These are phyloP conservation scores for Pyrus hybrid DNA, from an alignment of 331 rosid species.

Conservation along the genomic window DNA sequence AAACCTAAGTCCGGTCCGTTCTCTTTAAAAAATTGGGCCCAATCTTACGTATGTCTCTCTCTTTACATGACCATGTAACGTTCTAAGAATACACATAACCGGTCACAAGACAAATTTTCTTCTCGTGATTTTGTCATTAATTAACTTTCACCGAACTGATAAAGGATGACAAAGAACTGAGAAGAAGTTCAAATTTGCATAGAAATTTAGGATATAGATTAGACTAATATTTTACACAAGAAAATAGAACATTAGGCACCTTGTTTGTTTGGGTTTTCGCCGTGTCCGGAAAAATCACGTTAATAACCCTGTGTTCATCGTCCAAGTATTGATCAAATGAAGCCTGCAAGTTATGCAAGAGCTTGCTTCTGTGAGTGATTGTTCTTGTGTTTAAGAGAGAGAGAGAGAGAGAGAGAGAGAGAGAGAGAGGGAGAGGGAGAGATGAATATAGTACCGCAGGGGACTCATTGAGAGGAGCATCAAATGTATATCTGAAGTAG, in stretches of 20 bases:
- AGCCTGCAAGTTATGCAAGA: constrained; percentile 24
- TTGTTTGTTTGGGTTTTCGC: constrained; percentile 21
- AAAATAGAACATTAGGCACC: constrained; percentile 12
- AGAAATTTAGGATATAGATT: not conserved
- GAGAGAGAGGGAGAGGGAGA: not conserved
- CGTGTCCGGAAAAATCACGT: constrained; percentile 27
- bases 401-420: not conserved
- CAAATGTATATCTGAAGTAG: constrained; percentile 9
- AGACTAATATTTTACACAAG: not conserved
- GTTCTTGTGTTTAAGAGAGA: not conserved
- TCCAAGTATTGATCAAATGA: constrained; percentile 26
- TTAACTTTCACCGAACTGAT: not conserved
- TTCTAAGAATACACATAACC: too few relatives aligned
- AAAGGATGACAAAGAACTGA: not conserved
- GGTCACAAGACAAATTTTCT: too few relatives aligned
- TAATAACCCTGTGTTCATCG: constrained; percentile 24
- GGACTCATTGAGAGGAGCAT: constrained; percentile 30
- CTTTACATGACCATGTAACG: too few relatives aligned
- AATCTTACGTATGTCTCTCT: too few relatives aligned
- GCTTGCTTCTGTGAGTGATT: not conserved
- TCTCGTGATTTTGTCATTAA: too few relatives aligned
- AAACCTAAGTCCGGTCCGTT: too few relatives aligned
- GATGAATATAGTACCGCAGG: constrained; percentile 25
- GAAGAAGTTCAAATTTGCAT: not conserved
- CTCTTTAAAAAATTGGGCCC: too few relatives aligned